Conservation (phyloP, 768 basidiomycete species). For the Naganishia vaughanmartiniae region DNA sequence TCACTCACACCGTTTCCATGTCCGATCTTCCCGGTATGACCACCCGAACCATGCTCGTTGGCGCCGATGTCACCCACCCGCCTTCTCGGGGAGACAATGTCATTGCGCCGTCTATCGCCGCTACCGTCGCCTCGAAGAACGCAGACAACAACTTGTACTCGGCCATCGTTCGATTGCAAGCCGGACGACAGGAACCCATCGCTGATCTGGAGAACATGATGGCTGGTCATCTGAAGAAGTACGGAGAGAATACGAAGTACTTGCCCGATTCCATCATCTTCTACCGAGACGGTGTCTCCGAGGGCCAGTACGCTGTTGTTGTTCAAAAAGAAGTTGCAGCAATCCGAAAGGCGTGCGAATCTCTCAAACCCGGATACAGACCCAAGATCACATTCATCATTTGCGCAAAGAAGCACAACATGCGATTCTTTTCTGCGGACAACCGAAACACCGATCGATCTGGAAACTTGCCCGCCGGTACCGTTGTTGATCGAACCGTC, state of each 20-base stretch:
- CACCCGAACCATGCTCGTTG: conserved; percentile 51
- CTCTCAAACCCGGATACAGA: conserved; percentile 41
- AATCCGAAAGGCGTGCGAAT: conserved; percentile 41
- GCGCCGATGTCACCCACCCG: conserved; percentile 50
- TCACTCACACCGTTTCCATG: conserved; percentile 45
- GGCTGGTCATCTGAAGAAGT: conserved; percentile 45
- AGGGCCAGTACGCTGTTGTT: conserved; percentile 47
- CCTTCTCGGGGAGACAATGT: conserved; percentile 40
- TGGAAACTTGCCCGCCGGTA: conserved; percentile 44
- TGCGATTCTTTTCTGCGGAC: conserved; percentile 46
- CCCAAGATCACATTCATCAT: conserved; percentile 49
- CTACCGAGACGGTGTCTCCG: conserved; percentile 50
- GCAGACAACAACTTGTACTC: conserved; percentile 36
- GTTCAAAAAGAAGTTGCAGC: conserved; percentile 48
- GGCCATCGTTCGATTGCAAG: conserved; percentile 40
- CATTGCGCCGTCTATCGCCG: conserved; percentile 47
- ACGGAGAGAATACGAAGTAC: conserved; percentile 38
- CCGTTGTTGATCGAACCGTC: conserved; percentile 45
- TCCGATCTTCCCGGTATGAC: conserved; percentile 33
- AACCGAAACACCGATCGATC: conserved; percentile 39
- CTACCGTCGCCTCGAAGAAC: conserved; percentile 51
- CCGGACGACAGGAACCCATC: conserved; percentile 50
- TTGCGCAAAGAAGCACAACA: conserved; percentile 50
- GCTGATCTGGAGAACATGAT: conserved; percentile 47
- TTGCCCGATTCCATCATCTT: conserved; percentile 48